Evolutionary conservation across 2,329 filamentous ascomycete genomes (phyloP).

Genomic region (Aspergillus proliferans): DNA sequence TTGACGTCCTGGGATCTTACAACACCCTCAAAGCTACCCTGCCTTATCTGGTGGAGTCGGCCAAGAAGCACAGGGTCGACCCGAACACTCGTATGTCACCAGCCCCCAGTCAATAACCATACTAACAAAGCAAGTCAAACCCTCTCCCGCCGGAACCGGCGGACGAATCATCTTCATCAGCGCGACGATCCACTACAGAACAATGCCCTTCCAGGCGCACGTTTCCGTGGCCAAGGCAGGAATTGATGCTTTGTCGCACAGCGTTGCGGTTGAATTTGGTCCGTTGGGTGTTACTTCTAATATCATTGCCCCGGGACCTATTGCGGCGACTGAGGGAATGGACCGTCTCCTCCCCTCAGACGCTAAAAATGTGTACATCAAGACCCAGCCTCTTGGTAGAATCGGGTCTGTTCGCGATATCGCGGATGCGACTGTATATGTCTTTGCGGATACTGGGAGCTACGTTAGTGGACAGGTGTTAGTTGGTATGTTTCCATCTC

Average conservation of each 20-base stretch:
- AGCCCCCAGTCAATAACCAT: neutral
- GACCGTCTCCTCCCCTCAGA: conserved; percentile 54
- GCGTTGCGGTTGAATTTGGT: conserved; percentile 81
- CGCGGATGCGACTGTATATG: conserved; percentile 81
- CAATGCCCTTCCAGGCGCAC: conserved; percentile 78
- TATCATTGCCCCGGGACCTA: conserved; percentile 80
- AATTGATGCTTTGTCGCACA: conserved; percentile 75
- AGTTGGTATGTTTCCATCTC: conserved; percentile 43
- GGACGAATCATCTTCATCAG: conserved; percentile 86
- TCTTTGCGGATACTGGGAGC: conserved; percentile 79
- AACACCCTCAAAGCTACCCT: conserved; percentile 92
- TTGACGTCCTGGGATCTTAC: conserved; percentile 88
- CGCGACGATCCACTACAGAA: conserved; percentile 85
- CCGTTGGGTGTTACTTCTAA: conserved; percentile 83
- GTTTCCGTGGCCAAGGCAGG: conserved; percentile 88
- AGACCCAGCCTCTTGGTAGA: conserved; percentile 64
- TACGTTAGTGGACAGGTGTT: conserved; percentile 79
- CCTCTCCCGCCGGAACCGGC: conserved; percentile 52
- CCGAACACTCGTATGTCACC: conserved; percentile 44
- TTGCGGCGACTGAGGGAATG: conserved; percentile 77
- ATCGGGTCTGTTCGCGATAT: conserved; percentile 80
- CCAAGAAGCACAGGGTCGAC: conserved; percentile 55
- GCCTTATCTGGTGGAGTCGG: conserved; percentile 72
- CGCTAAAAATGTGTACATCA: conserved; percentile 41
- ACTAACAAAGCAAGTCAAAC: conserved; percentile 18